Base-by-base conservation (phyloP, 441 rosid species). In the Daphne laureola region DNA sequence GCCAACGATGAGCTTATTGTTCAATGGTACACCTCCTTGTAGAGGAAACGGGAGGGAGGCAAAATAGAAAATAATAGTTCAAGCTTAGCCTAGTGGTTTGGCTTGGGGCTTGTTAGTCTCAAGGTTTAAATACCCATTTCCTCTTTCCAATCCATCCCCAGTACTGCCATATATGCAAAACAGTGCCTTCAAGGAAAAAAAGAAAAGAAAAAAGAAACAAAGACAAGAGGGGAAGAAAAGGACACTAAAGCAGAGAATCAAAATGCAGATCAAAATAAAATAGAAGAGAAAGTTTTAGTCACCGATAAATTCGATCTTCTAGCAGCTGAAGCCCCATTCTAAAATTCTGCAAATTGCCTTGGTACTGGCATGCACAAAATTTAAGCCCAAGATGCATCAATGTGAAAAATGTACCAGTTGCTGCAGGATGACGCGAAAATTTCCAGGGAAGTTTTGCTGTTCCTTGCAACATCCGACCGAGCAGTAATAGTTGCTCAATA, bases 381-480 rank as follows among this genome's bases (percentile, higher is more conserved):
- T 87, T 94, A 58, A 90, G 81, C 54, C 99, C 99, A 63, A 94
- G 90, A 73, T 86, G 96, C 99, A 94, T 94, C 70, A 87, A 53
- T 25, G 98, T 90, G 69, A 94, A 94, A 70, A 94, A 94, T 56
- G 96, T 86, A 64, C 99, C 99, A 54, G 90, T 71, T 31, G 98
- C 98, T 49, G 96, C 96, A 53, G 99, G 99, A 82, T 94, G 99
- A 60, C 64, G 87, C 44, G 96, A 83, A 80, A 90, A 94, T 72
- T 73, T 90, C 99, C 98, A 90, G 31, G 90, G 88, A 27, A 75
- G 72, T 70, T 67, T 80, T 59, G 90, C 80, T 46, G 94, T 84
- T 69, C 96, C 94, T 78, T 90, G 99, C 53, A 90, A 75, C 79
- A 94, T 71, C 61, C 98, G 89, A 54, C 95, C 95, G 51, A 90